Conservation (phyloP, 2,329 filamentous ascomycete species). For the Cladorrhinum sp. region DNA sequence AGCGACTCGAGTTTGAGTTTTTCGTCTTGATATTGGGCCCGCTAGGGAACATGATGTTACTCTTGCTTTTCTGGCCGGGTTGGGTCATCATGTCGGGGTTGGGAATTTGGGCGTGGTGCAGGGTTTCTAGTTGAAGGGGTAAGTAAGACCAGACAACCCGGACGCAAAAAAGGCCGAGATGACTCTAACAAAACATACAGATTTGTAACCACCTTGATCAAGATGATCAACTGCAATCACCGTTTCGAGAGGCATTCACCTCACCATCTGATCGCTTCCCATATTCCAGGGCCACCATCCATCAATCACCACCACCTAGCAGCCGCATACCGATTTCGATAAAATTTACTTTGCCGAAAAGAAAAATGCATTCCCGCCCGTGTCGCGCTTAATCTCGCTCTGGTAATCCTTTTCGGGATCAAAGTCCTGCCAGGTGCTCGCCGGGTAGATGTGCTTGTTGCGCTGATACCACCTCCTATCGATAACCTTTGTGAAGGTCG, state of each 20-base stretch:
- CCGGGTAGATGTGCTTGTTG: slow-evolving; percentile 98
- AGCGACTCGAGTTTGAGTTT: slow-evolving; percentile 51
- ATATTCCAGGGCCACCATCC: not conserved
- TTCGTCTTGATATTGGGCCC: slow-evolving; percentile 49
- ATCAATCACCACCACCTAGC: not conserved
- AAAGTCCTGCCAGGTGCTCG: slow-evolving; percentile 93
- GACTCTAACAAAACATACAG: not conserved
- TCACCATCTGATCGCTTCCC: not conserved
- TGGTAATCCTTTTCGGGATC: slow-evolving; percentile 85
- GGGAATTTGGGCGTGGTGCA: slow-evolving; percentile 34
- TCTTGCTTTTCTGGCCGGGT: slow-evolving; percentile 56
- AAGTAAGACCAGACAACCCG: slow-evolving; percentile 6
- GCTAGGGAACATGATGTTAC: slow-evolving; percentile 45
- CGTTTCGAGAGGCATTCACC: too few relatives aligned
- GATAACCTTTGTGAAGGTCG: slow-evolving; percentile 84
- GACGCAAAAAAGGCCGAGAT: not conserved
- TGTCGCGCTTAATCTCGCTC: slow-evolving; percentile 73
- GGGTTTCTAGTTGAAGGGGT: slow-evolving; percentile 34
- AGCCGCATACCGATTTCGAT: too few relatives aligned
- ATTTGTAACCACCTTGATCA: not conserved
- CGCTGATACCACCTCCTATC: slow-evolving; percentile 95
- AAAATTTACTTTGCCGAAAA: slow-evolving; percentile 60
- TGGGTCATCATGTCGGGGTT: slow-evolving; percentile 48
- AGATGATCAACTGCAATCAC: not conserved
- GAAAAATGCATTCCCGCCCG: slow-evolving; percentile 90